Conservation (phyloP, 1,284 basidiomycete genomes). For the Boletus semigastroideus region DNA sequence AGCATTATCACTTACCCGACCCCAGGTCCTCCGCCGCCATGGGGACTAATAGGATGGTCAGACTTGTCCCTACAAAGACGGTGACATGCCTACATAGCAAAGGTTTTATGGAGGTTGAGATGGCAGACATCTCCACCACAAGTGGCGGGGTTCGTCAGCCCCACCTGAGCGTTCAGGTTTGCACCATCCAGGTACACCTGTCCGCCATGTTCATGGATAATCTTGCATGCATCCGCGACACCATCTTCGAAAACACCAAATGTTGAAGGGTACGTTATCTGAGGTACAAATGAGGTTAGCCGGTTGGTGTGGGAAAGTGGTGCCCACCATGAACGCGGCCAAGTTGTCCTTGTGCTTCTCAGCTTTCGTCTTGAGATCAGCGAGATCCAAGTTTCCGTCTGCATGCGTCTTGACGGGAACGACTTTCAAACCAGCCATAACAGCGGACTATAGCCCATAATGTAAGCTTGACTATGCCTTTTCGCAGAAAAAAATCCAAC, state of each 20-base stretch:
- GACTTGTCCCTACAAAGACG: not conserved
- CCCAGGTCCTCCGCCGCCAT: slow-evolving; percentile 97
- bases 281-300: slow-evolving; percentile 1
- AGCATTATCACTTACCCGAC: slow-evolving; percentile 57
- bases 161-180: slow-evolving; percentile 95
- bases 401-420: slow-evolving; percentile 87
- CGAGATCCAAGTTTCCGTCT: slow-evolving; percentile 89
- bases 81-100: slow-evolving; percentile 66
- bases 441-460: slow-evolving; percentile 68
- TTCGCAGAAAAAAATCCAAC: slow-evolving; percentile 23
- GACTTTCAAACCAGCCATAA: slow-evolving; percentile 97
- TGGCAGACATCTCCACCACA: slow-evolving; percentile 98
- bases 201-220: slow-evolving; percentile 93
- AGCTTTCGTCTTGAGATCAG: slow-evolving; percentile 85
- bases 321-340: slow-evolving; percentile 90
- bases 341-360: slow-evolving; percentile 89
- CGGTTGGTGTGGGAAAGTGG: slow-evolving; percentile 21
- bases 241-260: slow-evolving; percentile 97
- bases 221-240: slow-evolving; percentile 87
- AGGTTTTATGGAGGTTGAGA: slow-evolving; percentile 97
- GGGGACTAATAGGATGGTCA: slow-evolving; percentile 59
- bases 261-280: slow-evolving; percentile 92
- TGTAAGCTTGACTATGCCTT: slow-evolving; percentile 10
- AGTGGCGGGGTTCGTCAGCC: slow-evolving; percentile 91
- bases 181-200: slow-evolving; percentile 98